Base-by-base conservation (phyloP, 2,329 filamentous ascomycete genomes). In the Aspergillus brasiliensis region DNA sequence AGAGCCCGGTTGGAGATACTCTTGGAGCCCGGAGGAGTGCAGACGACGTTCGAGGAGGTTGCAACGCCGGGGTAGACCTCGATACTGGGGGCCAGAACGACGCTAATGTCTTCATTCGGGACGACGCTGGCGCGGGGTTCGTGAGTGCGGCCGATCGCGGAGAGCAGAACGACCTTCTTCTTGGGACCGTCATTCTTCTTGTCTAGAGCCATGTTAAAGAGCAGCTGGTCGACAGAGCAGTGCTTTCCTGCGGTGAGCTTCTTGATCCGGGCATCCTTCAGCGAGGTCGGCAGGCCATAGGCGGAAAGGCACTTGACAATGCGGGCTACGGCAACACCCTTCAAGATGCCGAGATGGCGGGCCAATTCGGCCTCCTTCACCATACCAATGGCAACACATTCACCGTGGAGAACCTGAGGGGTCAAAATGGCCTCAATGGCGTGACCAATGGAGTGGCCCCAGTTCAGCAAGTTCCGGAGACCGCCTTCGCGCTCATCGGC, bases 361-460 rank as follows among this genome's bases (percentile, higher is more conserved):
- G 95, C 91, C 57, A 99, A 81, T 75, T 98, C 95, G 10, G 94
- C 95, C 77, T 99, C 95, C 75, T 96, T 97, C 61, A 98, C 91
- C 95, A 99, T 99, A 25, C 95, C 95, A 67, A 99, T 96, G 21
- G 95, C 92, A 10, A 99, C 94, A 64, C 91, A 92, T 75, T 99
- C 95, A 62, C 95, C 95, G 71, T 99, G 95, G 6, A 99, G 86
- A 38, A 99, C 88, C 76, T 99, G 94, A 0, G 95, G 95, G 0
- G 96, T 96, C 44, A 98, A 83, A 48, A 99, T 92, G 27, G 95
- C 95, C 78, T 99, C 95, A 69, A 94, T 92, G 17, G 95, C 95
- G 77, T 99, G 95, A 13, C 95, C 95, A 66, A 99, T 98, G 1
- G 95, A 98, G 75, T 99, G 95, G 31, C 95, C 95, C 78, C 97